Evolutionary conservation across 345 rosid species (phyloP).

Genomic region (Eutrema yunnanense): DNA sequence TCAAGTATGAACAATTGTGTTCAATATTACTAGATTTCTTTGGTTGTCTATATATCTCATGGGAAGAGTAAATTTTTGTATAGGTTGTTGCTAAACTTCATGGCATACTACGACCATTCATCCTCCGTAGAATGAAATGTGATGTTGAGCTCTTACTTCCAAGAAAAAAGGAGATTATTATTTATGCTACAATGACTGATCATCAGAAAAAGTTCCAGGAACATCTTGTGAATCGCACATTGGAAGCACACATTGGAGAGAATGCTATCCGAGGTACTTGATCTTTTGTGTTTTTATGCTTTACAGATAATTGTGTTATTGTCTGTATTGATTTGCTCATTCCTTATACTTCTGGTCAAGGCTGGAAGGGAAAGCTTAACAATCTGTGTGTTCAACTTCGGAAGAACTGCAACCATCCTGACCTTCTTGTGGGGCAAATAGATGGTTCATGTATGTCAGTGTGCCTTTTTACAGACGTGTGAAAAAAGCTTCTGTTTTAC

Average conservation of each 20-base stretch:
- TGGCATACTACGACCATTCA: constrained; percentile 88
- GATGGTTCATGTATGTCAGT: constrained; percentile 60
- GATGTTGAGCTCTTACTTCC: constrained; percentile 93
- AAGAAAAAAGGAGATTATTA: constrained; percentile 82
- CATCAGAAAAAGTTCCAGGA: constrained; percentile 85
- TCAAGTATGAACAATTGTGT: constrained; percentile 41
- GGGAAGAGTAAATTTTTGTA: constrained; percentile 12
- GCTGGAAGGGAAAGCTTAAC: constrained; percentile 67
- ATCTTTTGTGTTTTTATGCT: background rate
- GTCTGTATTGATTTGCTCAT: background rate
- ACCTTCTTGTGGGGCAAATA: constrained; percentile 64
- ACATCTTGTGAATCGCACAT: constrained; percentile 66
- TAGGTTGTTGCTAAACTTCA: constrained; percentile 95
- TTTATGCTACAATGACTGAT: constrained; percentile 83
- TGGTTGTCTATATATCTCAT: background rate
- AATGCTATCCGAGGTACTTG: constrained; percentile 40
- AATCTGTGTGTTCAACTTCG: constrained; percentile 77
- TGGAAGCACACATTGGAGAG: constrained; percentile 56
- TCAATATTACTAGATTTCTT: background rate
- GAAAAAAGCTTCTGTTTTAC: background rate
- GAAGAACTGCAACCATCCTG: constrained; percentile 98
- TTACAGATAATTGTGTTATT: background rate
- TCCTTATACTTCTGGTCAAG: constrained; percentile 35
- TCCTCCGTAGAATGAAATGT: constrained; percentile 87
- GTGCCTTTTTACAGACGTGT: background rate